Percentiles rank a stretch among this genome's conserved stretches.
Evolutionary conservation across 805 yeast species (phyloP).

Genomic region (Candida coquimbonensis): DNA sequence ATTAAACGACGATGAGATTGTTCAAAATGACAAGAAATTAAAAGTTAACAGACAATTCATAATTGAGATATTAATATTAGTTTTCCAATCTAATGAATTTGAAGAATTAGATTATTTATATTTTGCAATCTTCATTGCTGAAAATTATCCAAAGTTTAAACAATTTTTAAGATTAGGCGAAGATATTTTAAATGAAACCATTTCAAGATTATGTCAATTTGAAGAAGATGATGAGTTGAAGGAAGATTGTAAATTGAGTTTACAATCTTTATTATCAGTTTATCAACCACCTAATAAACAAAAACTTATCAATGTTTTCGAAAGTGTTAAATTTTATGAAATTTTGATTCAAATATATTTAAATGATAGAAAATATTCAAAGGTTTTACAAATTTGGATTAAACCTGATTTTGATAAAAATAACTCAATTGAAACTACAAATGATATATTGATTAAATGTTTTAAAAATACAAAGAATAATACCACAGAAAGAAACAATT

Average conservation of each 20-base stretch:
- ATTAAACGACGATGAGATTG: slow-evolving; percentile 53
- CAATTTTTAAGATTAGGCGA: slow-evolving; percentile 77
- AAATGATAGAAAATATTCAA: slow-evolving; percentile 42
- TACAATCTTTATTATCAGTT: slow-evolving; percentile 61
- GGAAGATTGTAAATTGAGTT: slow-evolving; percentile 67
- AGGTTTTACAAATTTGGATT: slow-evolving; percentile 51
- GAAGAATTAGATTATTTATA: slow-evolving; percentile 25
- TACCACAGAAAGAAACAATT: slow-evolving; percentile 14
- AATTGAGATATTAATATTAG: slow-evolving; percentile 61
- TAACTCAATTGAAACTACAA: slow-evolving; percentile 19
- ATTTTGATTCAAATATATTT: slow-evolving; percentile 55
- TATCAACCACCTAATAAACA: slow-evolving; percentile 54
- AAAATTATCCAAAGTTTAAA: slow-evolving; percentile 76
- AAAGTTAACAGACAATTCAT: slow-evolving; percentile 68
- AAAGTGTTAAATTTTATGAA: slow-evolving; percentile 46
- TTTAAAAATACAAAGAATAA: slow-evolving; percentile 16
- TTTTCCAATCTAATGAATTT: slow-evolving; percentile 35
- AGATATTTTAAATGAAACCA: slow-evolving; percentile 39
- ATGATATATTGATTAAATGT: slow-evolving; percentile 23
- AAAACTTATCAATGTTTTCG: slow-evolving; percentile 42
- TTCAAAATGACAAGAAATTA: slow-evolving; percentile 17
- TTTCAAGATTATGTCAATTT: slow-evolving; percentile 42
- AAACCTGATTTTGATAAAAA: slow-evolving; percentile 20
- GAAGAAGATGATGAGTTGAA: slow-evolving; percentile 22
- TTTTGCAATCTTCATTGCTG: slow-evolving; percentile 64